These are phyloP conservation scores for Colletotrichum sp. DNA, from an alignment of 2,329 filamentous ascomycete species.

Conservation along the genomic window DNA sequence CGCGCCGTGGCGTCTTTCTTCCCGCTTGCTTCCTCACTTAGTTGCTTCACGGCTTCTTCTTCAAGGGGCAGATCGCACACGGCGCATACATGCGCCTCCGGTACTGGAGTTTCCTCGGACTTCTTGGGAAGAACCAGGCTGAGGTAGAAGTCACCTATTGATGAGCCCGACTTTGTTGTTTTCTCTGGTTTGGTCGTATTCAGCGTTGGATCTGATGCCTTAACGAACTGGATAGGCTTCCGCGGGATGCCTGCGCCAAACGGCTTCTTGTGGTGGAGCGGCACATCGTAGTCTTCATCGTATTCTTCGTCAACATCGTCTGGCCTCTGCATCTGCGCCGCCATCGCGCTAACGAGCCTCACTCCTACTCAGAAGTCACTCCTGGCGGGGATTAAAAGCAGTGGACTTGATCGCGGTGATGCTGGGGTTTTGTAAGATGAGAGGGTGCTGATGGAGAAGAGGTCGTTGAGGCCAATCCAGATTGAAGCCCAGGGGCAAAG, in stretches of 20 bases:
- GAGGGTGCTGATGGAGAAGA: neutral
- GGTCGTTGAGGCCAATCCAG: neutral
- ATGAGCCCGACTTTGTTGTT: constrained; percentile 27
- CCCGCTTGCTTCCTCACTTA: constrained; percentile 25
- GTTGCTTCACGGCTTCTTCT: constrained; percentile 4
- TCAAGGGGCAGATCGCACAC: constrained; percentile 41
- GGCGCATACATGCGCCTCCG: constrained; percentile 30
- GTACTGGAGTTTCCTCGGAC: neutral
- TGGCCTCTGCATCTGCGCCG: neutral
- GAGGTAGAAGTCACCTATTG: constrained; percentile 67
- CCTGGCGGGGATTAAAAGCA: too few species aligned
- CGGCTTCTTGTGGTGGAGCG: constrained; percentile 57
- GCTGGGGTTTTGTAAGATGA: neutral
- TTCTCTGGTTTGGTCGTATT: constrained; percentile 31
- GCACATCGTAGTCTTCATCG: constrained; percentile 50
- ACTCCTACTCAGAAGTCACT: neutral
- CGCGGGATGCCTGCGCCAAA: constrained; percentile 64
- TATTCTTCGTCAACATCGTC: constrained; percentile 25
- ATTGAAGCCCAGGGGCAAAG: neutral
- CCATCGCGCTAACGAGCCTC: neutral
- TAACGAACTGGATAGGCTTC: constrained; percentile 62
- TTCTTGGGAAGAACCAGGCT: constrained; percentile 63
- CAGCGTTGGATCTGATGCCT: constrained; percentile 47
- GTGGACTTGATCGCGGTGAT: neutral
- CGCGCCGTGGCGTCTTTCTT: constrained; percentile 23